Evolutionary conservation across 768 basidiomycete species (phyloP).

Genomic region (Auricularia sp.): DNA sequence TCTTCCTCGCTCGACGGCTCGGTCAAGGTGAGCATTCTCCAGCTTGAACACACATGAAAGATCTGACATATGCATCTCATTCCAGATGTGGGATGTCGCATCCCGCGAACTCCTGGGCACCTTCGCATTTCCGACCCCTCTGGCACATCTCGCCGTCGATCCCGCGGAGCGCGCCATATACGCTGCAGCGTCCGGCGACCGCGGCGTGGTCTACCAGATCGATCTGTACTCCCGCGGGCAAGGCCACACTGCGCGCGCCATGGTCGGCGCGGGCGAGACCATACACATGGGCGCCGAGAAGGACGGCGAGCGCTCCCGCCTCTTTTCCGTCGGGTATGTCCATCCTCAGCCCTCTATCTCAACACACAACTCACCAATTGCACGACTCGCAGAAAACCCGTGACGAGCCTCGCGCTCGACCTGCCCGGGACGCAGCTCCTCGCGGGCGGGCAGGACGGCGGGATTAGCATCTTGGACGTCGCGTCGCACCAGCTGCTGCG

Average conservation of each 20-base stretch:
- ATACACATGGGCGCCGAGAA: conserved; percentile 54
- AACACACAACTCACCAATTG: background rate
- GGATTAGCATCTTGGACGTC: conserved; percentile 75
- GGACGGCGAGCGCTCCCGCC: conserved; percentile 38
- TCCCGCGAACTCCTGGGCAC: conserved; percentile 71
- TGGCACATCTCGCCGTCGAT: conserved; percentile 66
- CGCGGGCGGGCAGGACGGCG: conserved; percentile 66
- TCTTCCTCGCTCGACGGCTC: conserved; percentile 83
- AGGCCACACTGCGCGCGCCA: conserved; percentile 61
- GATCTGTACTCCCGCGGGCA: conserved; percentile 56
- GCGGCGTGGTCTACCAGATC: conserved; percentile 66
- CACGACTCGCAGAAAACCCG: conserved; percentile 43
- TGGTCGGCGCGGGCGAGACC: conserved; percentile 59
- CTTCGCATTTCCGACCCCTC: conserved; percentile 75
- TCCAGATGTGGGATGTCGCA: conserved; percentile 74
- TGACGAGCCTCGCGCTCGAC: conserved; percentile 69
- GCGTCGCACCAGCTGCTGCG: conserved; percentile 85
- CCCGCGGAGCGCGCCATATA: conserved; percentile 83
- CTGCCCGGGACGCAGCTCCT: conserved; percentile 68
- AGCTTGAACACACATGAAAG: conserved; percentile 3
- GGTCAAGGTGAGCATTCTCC: conserved; percentile 54
- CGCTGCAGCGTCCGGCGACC: conserved; percentile 54
- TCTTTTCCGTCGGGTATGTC: conserved; percentile 63
- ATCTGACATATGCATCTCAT: conserved; percentile 6
- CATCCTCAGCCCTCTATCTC: background rate